phyloP scores from a whole-genome alignment of 495 filamentous ascomycete species.

The Ramalina intermedia region DNA sequence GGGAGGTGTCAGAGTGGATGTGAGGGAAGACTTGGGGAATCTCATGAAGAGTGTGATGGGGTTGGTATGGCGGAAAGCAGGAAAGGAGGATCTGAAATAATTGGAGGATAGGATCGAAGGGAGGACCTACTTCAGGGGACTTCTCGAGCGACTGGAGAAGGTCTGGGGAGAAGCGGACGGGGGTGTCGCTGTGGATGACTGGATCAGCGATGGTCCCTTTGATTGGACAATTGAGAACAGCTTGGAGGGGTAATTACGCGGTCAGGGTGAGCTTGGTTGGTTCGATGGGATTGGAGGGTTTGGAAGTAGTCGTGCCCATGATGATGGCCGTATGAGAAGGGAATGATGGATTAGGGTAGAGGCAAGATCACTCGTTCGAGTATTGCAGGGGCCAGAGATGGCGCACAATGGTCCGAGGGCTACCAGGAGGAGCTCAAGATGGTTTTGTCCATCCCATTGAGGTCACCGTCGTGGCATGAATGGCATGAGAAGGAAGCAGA shows the following conservation, averaged over 20 bases:
- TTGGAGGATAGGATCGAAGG: not conserved
- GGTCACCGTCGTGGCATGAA: too few species aligned
- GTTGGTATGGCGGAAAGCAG: not conserved
- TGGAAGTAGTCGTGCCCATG: constrained; percentile 41
- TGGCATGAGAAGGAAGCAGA: not conserved
- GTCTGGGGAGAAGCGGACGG: constrained; percentile 74
- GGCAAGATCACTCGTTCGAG: too few species aligned
- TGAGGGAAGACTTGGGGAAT: not conserved
- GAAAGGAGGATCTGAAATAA: too few species aligned
- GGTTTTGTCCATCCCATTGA: too few species aligned
- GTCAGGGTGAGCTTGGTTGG: constrained; percentile 35
- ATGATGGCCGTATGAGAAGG: not conserved
- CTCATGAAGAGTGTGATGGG: not conserved
- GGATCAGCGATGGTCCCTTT: not conserved
- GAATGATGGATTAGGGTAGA: not conserved
- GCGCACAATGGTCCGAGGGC: too few species aligned
- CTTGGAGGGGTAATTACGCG: not conserved
- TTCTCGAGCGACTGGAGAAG: constrained; percentile 69
- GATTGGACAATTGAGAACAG: not conserved
- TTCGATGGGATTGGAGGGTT: constrained; percentile 29
- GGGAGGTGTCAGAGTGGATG: constrained; percentile 6
- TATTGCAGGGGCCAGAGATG: too few species aligned
- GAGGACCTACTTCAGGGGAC: constrained; percentile 56
- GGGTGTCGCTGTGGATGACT: constrained; percentile 45
- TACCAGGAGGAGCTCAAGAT: too few species aligned